Base-by-base conservation (phyloP, 306 rosid genomes). In the Abrus precatorius region DNA sequence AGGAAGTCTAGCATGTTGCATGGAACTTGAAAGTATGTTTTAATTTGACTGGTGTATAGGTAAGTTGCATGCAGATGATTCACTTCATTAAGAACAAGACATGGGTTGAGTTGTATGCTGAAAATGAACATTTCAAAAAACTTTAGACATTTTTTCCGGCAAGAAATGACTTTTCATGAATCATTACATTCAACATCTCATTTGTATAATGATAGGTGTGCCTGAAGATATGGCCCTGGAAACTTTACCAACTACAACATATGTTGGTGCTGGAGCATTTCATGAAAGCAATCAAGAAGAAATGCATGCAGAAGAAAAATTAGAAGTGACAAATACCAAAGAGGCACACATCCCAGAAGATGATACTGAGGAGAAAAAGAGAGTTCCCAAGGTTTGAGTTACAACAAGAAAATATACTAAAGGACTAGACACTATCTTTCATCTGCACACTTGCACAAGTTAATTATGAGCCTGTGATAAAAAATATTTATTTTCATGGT, bases 321-420 rank as follows among this genome's bases (percentile, higher is more conserved):
- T 48, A 30, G 65, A n/a, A 50, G 32, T 6, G 65, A 77, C 9
- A 38, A 8, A 30, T 43, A 67, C 20, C 7, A 30, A 29, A 29
- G 44, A 38, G 11, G 68, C 30, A 36, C 55, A 67, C 12, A 53
- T 11, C 13, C 66, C 14, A 28, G 10, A 66, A 67, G 29, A 53
- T 29, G 41, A 74, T 11, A 11, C 29, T 30, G 41, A 38, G 47
- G 48, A 27, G 27, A 49, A 70, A 30, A 47, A 6, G 7, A 9
- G 6, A 52, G 30, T 50, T 28, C 44, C 29, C 10, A 53, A 85
- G 88, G 88, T 82, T 79, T 79, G 83, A 77, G 33, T 5, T 5
- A 32, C 34, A 68, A 9, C 33, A 34, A 57, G 3, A 4, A 41
- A 30, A 49, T 68, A 34, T 52, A 20, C 38, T 72, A 47, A 30